phyloP scores from a whole-genome alignment of 768 basidiomycete genomes.

The Phaffia australis region DNA sequence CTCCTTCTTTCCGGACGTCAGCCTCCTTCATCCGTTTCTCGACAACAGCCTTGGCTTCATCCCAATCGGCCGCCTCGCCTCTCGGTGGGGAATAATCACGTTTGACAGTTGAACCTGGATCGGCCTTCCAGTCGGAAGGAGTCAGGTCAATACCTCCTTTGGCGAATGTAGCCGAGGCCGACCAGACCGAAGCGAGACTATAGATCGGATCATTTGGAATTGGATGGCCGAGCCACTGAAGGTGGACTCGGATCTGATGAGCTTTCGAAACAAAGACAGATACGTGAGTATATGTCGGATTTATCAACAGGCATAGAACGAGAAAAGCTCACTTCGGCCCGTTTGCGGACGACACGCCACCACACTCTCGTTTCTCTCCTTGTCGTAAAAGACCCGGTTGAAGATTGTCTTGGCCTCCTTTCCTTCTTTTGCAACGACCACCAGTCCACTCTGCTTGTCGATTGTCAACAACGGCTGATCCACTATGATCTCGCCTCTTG shows the following conservation, averaged over 20 bases:
- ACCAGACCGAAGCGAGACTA: conserved; percentile 47
- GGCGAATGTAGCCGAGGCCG: conserved; percentile 46
- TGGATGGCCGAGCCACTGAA: conserved; percentile 85
- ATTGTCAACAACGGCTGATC: conserved; percentile 80
- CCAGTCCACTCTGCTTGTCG: conserved; percentile 92
- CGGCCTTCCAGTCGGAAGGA: conserved; percentile 60
- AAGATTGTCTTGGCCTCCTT: conserved; percentile 90
- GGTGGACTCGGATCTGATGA: conserved; percentile 92
- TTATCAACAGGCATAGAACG: conserved; percentile 15
- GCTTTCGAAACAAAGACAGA: conserved; percentile 44
- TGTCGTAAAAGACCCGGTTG: conserved; percentile 67
- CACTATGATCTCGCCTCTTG: conserved; percentile 66
- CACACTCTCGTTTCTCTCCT: conserved; percentile 67
- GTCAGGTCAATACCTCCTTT: conserved; percentile 68
- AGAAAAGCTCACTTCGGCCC: conserved; percentile 63
- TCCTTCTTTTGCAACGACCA: conserved; percentile 88
- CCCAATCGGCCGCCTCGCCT: conserved; percentile 32
- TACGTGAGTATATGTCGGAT: background rate
- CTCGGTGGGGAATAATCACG: conserved; percentile 14
- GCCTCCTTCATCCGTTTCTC: background rate
- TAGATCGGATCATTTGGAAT: conserved; percentile 96
- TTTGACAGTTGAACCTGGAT: conserved; percentile 25
- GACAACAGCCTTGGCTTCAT: conserved; percentile 7
- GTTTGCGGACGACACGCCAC: conserved; percentile 81
- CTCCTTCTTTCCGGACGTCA: background rate